Percentiles rank a stretch among this genome's conserved stretches.
Conservation (phyloP, 768 basidiomycete genomes). For the Cyclocybe cylindracea region DNA sequence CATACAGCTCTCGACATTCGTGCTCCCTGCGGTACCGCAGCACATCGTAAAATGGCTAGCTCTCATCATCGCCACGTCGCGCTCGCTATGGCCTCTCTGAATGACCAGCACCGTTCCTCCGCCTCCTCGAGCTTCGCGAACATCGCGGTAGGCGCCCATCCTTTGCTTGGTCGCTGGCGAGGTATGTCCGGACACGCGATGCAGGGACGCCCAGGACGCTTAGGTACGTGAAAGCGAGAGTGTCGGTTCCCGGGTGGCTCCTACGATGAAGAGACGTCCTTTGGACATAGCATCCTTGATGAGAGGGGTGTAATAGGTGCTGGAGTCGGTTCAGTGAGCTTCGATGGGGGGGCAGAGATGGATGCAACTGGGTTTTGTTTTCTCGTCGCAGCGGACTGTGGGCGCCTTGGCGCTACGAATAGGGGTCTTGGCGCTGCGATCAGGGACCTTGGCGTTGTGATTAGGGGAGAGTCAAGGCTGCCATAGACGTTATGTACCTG, state of each 20-base stretch:
- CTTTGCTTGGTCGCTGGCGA: conserved; percentile 13
- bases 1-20: conserved; percentile 22
- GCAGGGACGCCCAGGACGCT: conserved; percentile 10
- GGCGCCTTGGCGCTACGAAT: not conserved
- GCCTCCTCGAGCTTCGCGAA: conserved; percentile 14
- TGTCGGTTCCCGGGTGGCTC: conserved; percentile 19
- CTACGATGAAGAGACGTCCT: conserved; percentile 24
- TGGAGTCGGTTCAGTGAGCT: conserved; percentile 14
- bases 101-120: conserved; percentile 21
- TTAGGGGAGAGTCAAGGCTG: no score
- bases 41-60: conserved; percentile 31
- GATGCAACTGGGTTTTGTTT: conserved; percentile 2
- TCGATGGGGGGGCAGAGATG: conserved; percentile 17
- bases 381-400: not conserved
- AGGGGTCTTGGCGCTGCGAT: no score
- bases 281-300: conserved; percentile 15
- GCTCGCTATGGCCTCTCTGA: conserved; percentile 20
- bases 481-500: no score
- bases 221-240: conserved; percentile 18
- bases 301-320: conserved; percentile 13
- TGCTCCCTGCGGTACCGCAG: conserved; percentile 26
- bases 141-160: conserved; percentile 2
- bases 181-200: conserved; percentile 18
- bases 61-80: conserved; percentile 28
- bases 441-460: no score